Conservation (phyloP, 306 rosid species). For the Lagenaria siceraria region DNA sequence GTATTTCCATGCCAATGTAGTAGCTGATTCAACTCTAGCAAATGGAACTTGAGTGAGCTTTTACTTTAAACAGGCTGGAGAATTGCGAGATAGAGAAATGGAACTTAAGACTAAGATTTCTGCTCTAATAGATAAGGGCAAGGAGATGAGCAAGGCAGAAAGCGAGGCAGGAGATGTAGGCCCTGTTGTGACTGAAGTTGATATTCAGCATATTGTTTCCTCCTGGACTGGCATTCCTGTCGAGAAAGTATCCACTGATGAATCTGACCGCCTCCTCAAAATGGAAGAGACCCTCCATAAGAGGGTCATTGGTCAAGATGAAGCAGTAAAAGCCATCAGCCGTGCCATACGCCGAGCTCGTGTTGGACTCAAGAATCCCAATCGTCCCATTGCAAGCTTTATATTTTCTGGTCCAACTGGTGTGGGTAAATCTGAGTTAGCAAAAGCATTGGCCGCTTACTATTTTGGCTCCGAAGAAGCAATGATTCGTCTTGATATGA, state of each 20-base stretch:
- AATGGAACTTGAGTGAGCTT: neutral
- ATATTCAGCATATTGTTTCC: conserved; percentile 79
- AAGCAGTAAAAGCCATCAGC: conserved; percentile 94
- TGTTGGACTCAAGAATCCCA: conserved; percentile 90
- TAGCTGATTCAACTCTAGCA: neutral
- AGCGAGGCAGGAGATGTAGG: conserved; percentile 88
- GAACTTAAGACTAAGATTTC: conserved; percentile 81
- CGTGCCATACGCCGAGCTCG: conserved; percentile 94
- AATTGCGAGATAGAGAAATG: conserved; percentile 86
- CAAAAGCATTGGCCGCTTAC: conserved; percentile 84
- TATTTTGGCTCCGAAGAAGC: conserved; percentile 95
- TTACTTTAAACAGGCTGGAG: conserved; percentile 60
- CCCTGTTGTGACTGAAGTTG: conserved; percentile 76
- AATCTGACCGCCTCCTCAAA: conserved; percentile 93
- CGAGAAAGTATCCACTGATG: conserved; percentile 86
- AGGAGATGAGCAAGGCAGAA: conserved; percentile 96
- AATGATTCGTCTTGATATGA: conserved; percentile 96
- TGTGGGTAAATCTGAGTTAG: conserved; percentile 92
- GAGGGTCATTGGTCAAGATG: conserved; percentile 87
- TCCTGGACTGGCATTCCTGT: conserved; percentile 99
- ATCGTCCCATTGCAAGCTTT: conserved; percentile 93
- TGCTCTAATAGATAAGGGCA: conserved; percentile 66
- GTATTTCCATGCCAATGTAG: neutral
- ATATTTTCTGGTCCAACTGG: conserved; percentile 98
- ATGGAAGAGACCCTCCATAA: conserved; percentile 93